These are phyloP conservation scores for Euphrasia arctica DNA, from an alignment of 305 asterid species.

Conservation along the genomic window DNA sequence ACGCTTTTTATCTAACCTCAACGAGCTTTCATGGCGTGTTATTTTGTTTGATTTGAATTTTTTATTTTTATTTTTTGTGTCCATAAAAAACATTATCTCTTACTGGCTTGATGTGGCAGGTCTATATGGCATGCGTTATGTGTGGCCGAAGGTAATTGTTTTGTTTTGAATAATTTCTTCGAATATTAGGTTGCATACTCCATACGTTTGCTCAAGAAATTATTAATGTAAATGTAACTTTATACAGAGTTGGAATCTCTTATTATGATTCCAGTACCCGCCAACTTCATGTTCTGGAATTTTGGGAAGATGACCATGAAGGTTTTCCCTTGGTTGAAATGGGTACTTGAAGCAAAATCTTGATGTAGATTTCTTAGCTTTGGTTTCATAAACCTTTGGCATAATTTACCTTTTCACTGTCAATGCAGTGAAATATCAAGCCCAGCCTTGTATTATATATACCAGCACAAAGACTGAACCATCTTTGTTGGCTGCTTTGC, in stretches of 20 bases:
- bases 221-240: conserved; percentile 20
- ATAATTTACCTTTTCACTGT: conserved; percentile 21
- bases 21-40: conserved; percentile 12
- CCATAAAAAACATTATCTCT: conserved; percentile 10
- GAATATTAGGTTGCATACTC: conserved; percentile 11
- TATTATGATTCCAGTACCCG: conserved; percentile 69
- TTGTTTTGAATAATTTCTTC: conserved; percentile 23
- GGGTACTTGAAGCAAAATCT: conserved; percentile 45
- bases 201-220: conserved; percentile 21
- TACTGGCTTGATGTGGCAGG: conserved; percentile 45
- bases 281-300: conserved; percentile 78
- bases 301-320: conserved; percentile 77
- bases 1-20: too few species aligned
- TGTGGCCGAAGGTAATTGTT: conserved; percentile 68
- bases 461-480: conserved; percentile 93
- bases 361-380: conserved; percentile 18
- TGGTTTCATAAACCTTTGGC: conserved; percentile 23
- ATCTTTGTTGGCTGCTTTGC: conserved; percentile 75
- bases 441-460: conserved; percentile 75
- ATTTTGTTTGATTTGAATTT: conserved; percentile 10
- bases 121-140: conserved; percentile 89
- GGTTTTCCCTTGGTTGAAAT: conserved; percentile 74
- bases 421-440: conserved; percentile 81
- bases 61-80: conserved; percentile 3
- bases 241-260: conserved; percentile 83